These are phyloP conservation scores for Trypanosomatidae sp. DNA, from an alignment of 208 protist species.

Conservation along the genomic window DNA sequence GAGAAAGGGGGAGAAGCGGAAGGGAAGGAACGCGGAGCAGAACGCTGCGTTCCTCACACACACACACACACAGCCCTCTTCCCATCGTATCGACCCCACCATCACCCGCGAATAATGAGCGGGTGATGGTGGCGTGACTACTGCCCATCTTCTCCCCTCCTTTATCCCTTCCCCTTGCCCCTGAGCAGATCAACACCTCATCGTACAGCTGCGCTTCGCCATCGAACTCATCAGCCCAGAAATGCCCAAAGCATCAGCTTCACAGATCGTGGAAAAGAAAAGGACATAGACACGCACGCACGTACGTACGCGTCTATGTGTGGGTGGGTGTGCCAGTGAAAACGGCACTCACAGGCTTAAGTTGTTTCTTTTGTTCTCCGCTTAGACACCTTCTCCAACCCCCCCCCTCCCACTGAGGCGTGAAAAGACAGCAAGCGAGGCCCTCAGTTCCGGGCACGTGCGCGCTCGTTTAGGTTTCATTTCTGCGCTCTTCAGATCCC, in stretches of 20 bases:
- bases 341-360: background rate
- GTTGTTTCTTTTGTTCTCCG: background rate
- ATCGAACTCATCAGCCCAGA: background rate
- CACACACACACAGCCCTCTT: too few species aligned
- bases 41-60: too few species aligned
- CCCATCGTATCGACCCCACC: background rate
- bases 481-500: background rate
- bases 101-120: background rate
- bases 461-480: too few species aligned
- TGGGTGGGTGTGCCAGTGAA: background rate
- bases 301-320: background rate
- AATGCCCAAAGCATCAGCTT: background rate
- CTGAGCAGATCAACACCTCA: background rate
- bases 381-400: background rate
- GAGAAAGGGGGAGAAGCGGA: background rate
- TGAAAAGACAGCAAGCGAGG: background rate
- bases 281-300: background rate
- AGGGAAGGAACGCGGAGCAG: background rate
- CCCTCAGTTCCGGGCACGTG: background rate
- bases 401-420: background rate
- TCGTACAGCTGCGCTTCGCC: background rate
- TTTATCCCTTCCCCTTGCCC: background rate
- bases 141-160: background rate
- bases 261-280: background rate
- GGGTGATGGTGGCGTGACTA: background rate